Percentiles rank a stretch among this genome's conserved stretches.
Evolutionary conservation across 148 eudicot genomes (phyloP).

Genomic region (Silene conica): DNA sequence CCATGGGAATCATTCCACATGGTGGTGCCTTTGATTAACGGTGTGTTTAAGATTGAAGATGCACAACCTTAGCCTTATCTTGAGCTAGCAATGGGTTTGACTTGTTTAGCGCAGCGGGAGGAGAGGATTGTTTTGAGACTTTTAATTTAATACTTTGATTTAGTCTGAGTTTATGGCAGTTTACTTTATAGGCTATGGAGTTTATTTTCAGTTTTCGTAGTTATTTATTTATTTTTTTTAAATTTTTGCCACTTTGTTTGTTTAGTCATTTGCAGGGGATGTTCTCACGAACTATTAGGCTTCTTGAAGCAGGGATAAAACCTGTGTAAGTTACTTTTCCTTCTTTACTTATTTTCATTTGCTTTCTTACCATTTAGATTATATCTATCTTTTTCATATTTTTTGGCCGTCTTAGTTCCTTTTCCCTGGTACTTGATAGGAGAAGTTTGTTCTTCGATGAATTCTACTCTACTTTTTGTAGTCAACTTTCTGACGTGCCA

Average conservation of each 20-base stretch:
- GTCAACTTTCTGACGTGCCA: background rate
- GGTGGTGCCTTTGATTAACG: background rate
- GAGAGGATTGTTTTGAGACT: background rate
- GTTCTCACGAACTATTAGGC: conserved; percentile 89
- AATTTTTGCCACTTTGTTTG: background rate
- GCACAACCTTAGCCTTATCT: background rate
- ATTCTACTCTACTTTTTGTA: background rate
- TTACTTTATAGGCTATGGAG: too few species aligned
- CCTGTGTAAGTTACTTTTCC: conserved; percentile 54
- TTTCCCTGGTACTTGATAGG: background rate
- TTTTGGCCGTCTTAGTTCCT: background rate
- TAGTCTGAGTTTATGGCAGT: too few species aligned
- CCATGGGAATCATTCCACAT: background rate
- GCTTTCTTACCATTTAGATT: background rate
- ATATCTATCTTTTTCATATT: background rate
- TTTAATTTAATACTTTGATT: too few species aligned
- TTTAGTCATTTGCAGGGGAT: conserved; percentile 95
- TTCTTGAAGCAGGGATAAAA: conserved; percentile 93
- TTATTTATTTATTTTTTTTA: too few species aligned
- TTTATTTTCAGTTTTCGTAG: too few species aligned
- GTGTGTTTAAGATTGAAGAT: background rate
- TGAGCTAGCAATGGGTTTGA: background rate
- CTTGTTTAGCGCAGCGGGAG: background rate
- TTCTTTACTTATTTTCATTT: background rate
- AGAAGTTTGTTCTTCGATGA: background rate